Evolutionary conservation across 495 filamentous ascomycete genomes (phyloP), one percentile per base, ranked within the genome.

Genomic region (Aspergillus steynii): DNA sequence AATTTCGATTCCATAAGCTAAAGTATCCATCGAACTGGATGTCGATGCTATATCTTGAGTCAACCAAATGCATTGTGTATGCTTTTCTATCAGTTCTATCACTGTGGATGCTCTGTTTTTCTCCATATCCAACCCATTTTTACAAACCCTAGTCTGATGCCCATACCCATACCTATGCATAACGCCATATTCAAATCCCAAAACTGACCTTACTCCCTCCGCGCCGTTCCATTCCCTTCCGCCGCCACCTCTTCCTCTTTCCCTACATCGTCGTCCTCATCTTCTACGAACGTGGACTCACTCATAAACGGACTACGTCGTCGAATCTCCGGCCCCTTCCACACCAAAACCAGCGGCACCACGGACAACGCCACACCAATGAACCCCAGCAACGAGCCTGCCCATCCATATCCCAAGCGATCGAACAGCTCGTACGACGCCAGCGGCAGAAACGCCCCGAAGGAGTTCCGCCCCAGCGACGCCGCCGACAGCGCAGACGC

Each of bases 321-420:
- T 2, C 73, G 70, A 57, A 76, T 77, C 20, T 70, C 66, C 2
- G 69, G 71, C 2, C 75, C 75, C 62, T 76, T 75, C 4, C 66
- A 53, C 7, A 77, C 71, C 42, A 77, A 47, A 10, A 76, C 68
- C 10, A 80, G 61, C 3, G 77, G 77, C 6, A 78, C 74, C 50
- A 75, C 47, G 4, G 67, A 74, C 56, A 81, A 61, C 9, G 66
- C 70, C 47, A 77, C 3, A 0, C 72, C 72, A 26, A 81, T 61
- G 48, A 82, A 80, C 7, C 71, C 79, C 7, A 81, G 63, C 29
- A 82, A 57, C 29, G 70, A 68, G 5, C 74, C 74, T 12, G 79
- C 79, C 79, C 78, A 81, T 5, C 76, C 72, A 61, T 72, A 78
- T 0, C 78, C 78, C 14, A 81, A 61, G 7, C 68, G 74, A 3